phyloP scores from a whole-genome alignment of 1,284 basidiomycete genomes.

The Rhodofomes roseus region DNA sequence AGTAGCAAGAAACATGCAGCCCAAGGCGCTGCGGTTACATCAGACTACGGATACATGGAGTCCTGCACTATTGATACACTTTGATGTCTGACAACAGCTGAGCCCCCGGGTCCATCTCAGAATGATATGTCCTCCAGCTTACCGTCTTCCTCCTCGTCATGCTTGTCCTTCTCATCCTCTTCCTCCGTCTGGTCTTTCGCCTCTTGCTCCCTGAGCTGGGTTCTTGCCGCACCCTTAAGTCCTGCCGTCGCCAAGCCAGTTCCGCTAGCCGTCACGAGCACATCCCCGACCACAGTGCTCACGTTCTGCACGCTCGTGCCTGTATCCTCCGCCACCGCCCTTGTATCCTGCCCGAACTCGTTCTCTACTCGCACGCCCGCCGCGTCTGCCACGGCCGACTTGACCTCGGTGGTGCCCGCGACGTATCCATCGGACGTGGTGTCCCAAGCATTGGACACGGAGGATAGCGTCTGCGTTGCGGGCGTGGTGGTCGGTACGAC shows the following conservation, averaged over 20 bases:
- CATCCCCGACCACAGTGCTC: slow-evolving; percentile 17
- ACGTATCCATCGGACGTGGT: slow-evolving; percentile 10
- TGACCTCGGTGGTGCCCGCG: slow-evolving; percentile 14
- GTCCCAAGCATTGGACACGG: slow-evolving; percentile 11
- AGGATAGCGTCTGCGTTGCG: slow-evolving; percentile 13
- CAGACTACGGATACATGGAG: not conserved
- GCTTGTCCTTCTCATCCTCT: slow-evolving; percentile 1
- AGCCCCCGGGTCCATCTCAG: not conserved
- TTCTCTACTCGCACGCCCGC: slow-evolving; percentile 18
- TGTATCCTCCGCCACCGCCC: slow-evolving; percentile 15
- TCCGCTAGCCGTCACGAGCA: slow-evolving; percentile 16
- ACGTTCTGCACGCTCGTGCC: slow-evolving; percentile 19
- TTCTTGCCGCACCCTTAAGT: slow-evolving; percentile 16
- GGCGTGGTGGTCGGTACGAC: slow-evolving; percentile 16
- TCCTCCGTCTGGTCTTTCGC: slow-evolving; percentile 5
- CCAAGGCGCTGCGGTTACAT: too few relatives aligned
- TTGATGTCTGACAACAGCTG: not conserved
- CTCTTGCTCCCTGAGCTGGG: slow-evolving; percentile 15
- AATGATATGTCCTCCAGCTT: slow-evolving; percentile 17
- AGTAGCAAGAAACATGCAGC: too few relatives aligned
- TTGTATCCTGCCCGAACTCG: slow-evolving; percentile 20
- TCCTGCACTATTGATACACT: not conserved
- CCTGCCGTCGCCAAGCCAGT: slow-evolving; percentile 15
- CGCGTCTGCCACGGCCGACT: slow-evolving; percentile 13
- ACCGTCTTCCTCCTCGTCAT: slow-evolving; percentile 8